These are phyloP conservation scores for Suhomyces anneliseae DNA, from an alignment of 1,139 yeast genomes.

Conservation along the genomic window DNA sequence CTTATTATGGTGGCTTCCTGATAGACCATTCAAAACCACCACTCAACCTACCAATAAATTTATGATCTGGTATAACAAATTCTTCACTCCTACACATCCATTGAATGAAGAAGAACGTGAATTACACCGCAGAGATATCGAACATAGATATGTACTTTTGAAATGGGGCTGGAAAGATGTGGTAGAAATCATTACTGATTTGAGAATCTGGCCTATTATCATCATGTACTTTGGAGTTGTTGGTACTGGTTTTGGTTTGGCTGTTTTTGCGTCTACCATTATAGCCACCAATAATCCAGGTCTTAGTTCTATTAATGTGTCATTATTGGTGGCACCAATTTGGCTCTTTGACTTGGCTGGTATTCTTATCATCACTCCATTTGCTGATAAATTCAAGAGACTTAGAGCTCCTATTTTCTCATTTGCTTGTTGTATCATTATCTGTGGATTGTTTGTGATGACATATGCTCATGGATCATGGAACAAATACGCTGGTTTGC, in stretches of 20 bases:
- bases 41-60: conserved; percentile 16
- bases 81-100: conserved; percentile 48
- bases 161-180: conserved; percentile 67
- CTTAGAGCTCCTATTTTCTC: conserved; percentile 63
- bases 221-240: conserved; percentile 93
- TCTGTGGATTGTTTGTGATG: conserved; percentile 71
- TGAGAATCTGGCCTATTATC: conserved; percentile 75
- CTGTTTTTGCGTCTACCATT: conserved; percentile 85
- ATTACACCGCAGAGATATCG: conserved; percentile 67
- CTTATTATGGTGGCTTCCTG: conserved; percentile 85
- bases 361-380: conserved; percentile 71
- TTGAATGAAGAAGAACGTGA: conserved; percentile 52
- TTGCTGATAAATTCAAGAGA: conserved; percentile 67
- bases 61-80: conserved; percentile 19
- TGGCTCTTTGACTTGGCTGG: conserved; percentile 88
- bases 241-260: conserved; percentile 83
- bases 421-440: conserved; percentile 62
- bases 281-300: conserved; percentile 63
- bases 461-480: conserved; percentile 74
- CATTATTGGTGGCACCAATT: conserved; percentile 81
- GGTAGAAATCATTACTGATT: conserved; percentile 54
- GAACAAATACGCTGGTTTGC: conserved; percentile 76
- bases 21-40: conserved; percentile 46
- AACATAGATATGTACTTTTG: conserved; percentile 41
- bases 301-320: conserved; percentile 66